Conservation (phyloP, 805 yeast genomes). For the Lachancea lanzarotensis region DNA sequence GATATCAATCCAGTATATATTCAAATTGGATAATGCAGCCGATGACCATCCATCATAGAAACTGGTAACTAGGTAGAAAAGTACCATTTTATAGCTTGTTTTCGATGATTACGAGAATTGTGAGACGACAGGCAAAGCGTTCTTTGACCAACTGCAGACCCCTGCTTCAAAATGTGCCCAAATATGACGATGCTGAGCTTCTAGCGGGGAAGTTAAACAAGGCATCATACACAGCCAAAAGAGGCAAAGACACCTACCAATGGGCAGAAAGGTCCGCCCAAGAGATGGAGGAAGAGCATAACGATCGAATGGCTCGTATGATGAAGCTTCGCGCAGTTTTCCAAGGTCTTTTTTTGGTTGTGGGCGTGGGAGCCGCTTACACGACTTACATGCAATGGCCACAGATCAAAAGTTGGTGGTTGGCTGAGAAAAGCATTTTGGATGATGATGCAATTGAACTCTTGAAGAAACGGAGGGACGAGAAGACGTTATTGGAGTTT, state of each 20-base stretch:
- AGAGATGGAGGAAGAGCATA: conserved; percentile 15
- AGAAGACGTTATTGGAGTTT: conserved; percentile 16
- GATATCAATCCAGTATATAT: no score
- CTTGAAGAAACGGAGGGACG: conserved; percentile 18
- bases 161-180: conserved; percentile 19
- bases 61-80: no score
- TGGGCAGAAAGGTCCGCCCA: conserved; percentile 19
- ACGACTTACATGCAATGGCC: conserved; percentile 36
- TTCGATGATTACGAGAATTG: not conserved
- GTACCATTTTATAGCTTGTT: not conserved
- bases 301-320: conserved; percentile 34
- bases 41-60: no score
- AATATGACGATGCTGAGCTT: conserved; percentile 32
- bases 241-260: conserved; percentile 15
- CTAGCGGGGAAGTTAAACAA: conserved; percentile 23
- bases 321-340: conserved; percentile 42
- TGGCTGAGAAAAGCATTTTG: conserved; percentile 15
- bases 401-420: conserved; percentile 30
- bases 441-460: conserved; percentile 20
- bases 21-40: no score
- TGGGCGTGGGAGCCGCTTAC: conserved; percentile 32
- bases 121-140: not conserved
- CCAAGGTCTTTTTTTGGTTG: conserved; percentile 37
- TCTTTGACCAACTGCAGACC: not conserved
- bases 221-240: conserved; percentile 27